Conservation (phyloP, 2,329 filamentous ascomycete species). For the Microdochium nivale region DNA sequence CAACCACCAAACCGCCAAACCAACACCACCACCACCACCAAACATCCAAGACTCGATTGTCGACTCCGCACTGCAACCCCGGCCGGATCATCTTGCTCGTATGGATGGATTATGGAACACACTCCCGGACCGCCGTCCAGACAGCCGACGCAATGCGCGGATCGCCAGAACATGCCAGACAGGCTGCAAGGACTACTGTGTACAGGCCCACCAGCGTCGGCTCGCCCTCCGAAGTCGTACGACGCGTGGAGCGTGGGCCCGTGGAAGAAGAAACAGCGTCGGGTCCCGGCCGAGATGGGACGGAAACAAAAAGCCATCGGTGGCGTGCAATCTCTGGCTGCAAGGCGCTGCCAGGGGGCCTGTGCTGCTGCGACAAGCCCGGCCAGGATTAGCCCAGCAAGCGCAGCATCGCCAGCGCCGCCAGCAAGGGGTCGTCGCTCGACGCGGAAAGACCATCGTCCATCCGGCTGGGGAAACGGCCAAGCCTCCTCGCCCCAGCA, state of each 20-base stretch:
- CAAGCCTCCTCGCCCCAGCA: too few relatives aligned
- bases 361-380: too few relatives aligned
- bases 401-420: neutral
- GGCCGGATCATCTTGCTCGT: neutral
- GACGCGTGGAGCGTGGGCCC: neutral
- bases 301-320: neutral
- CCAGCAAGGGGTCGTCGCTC: neutral
- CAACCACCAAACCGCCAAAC: neutral
- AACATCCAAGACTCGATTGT: too few relatives aligned
- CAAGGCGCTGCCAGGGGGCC: neutral
- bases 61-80: too few relatives aligned
- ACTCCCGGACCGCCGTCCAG: neutral
- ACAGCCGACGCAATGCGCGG: too few relatives aligned
- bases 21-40: too few relatives aligned
- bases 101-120: neutral
- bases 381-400: neutral
- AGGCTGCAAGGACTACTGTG: too few relatives aligned
- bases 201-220: too few relatives aligned
- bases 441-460: neutral
- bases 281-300: neutral
- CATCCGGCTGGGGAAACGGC: neutral
- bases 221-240: neutral
- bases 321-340: neutral
- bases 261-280: neutral
- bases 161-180: too few relatives aligned